Conservation (phyloP, 805 yeast species). For the Saturnispora gosingensis region DNA sequence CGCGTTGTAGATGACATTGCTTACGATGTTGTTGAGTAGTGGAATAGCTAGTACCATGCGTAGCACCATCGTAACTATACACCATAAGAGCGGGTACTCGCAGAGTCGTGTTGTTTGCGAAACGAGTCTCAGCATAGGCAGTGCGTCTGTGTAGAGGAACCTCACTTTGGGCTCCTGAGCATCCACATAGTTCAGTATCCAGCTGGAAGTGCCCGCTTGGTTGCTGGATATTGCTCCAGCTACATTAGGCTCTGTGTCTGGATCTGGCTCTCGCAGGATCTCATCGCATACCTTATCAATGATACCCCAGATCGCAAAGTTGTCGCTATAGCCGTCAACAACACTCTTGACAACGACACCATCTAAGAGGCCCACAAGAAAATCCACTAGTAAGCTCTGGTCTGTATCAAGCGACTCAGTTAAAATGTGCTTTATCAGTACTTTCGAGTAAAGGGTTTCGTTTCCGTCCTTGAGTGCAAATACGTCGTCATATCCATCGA, state of each 20-base stretch:
- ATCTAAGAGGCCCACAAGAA: slow-evolving; percentile 32
- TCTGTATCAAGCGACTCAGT: background rate
- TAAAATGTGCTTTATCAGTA: background rate
- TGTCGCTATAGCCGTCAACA: slow-evolving; percentile 38
- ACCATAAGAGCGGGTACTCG: slow-evolving; percentile 6
- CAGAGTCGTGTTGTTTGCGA: background rate
- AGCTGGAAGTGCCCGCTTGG: background rate
- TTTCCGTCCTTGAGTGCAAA: background rate
- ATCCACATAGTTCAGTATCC: background rate
- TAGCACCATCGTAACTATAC: slow-evolving; percentile 3
- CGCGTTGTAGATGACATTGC: slow-evolving; percentile 15
- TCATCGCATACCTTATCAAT: slow-evolving; percentile 19
- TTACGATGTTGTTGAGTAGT: slow-evolving; percentile 7
- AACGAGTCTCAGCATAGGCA: slow-evolving; percentile 6
- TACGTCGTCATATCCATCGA: background rate
- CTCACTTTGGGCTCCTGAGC: background rate
- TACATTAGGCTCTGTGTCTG: background rate
- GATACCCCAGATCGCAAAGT: slow-evolving; percentile 43
- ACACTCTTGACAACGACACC: slow-evolving; percentile 35
- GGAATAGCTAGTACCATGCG: background rate
- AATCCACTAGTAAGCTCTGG: slow-evolving; percentile 26
- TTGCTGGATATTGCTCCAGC: too few species aligned
- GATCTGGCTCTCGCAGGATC: background rate
- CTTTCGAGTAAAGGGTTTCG: background rate
- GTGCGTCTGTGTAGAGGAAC: slow-evolving; percentile 8